phyloP scores from a whole-genome alignment of 2,329 filamentous ascomycete genomes.

The Penicillium sp. region DNA sequence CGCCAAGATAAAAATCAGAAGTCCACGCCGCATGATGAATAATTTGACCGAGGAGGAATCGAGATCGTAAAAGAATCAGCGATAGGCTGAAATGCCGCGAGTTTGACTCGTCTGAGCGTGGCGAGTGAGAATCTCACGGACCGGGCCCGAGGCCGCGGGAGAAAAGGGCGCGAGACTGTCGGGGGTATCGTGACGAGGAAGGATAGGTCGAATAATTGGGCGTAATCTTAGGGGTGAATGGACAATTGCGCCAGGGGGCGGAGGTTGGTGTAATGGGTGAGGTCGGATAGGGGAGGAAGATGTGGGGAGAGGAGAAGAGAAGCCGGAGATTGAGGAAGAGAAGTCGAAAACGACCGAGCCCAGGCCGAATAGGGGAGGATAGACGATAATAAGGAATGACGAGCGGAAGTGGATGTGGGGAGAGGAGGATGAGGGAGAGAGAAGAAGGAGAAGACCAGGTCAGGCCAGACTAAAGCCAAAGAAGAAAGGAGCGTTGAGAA shows the following conservation, averaged over 20 bases:
- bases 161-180: not conserved
- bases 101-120: not conserved
- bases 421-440: no score
- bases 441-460: not conserved
- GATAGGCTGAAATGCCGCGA: not conserved
- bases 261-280: not conserved
- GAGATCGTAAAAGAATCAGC: not conserved
- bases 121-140: not conserved
- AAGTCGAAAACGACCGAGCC: not conserved
- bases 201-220: not conserved
- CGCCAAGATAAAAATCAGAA: slow-evolving; percentile 66
- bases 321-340: not conserved
- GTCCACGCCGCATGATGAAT: slow-evolving; percentile 62
- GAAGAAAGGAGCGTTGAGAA: slow-evolving; percentile 4
- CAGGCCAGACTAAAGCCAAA: not conserved
- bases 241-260: not conserved
- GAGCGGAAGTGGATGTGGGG: no score
- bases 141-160: slow-evolving; percentile 1
- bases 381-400: slow-evolving; percentile 11
- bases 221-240: not conserved
- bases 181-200: not conserved
- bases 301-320: not conserved
- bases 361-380: not conserved
- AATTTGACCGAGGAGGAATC: not conserved
- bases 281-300: not conserved